A percentile compares a stretch with the other conserved stretches of the same genome.
These are phyloP conservation scores for Kwoniella sp. DNA, from an alignment of 768 basidiomycete species.

Conservation along the genomic window DNA sequence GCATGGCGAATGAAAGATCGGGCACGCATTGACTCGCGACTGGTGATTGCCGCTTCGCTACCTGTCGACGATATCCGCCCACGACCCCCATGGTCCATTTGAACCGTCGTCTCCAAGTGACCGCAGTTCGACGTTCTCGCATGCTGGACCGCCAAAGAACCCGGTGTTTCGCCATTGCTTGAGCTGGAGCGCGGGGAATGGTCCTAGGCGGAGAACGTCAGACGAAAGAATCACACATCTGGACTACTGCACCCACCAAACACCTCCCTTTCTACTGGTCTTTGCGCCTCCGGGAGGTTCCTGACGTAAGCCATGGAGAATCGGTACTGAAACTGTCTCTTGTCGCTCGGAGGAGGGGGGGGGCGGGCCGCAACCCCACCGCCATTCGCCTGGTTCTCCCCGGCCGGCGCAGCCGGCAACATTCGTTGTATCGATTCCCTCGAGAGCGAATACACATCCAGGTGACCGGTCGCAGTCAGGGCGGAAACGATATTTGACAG, in stretches of 20 bases:
- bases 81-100: constrained; percentile 33
- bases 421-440: constrained; percentile 49
- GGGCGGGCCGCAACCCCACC: constrained; percentile 2
- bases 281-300: constrained; percentile 41
- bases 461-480: constrained; percentile 46
- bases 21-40: background rate
- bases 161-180: constrained; percentile 46
- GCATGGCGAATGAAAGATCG: background rate
- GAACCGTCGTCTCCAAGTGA: constrained; percentile 5
- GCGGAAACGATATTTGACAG: constrained; percentile 48
- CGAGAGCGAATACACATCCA: constrained; percentile 50
- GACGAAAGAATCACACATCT: no score
- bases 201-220: constrained; percentile 34
- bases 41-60: background rate
- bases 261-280: constrained; percentile 49
- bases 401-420: constrained; percentile 31
- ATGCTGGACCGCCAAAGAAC: constrained; percentile 48
- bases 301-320: constrained; percentile 48
- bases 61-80: constrained; percentile 29
- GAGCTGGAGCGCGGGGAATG: constrained; percentile 43
- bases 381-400: constrained; percentile 2
- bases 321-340: constrained; percentile 48
- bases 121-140: constrained; percentile 49
- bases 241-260: constrained; percentile 42
- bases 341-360: constrained; percentile 22